Percentiles rank a stretch among this genome's conserved stretches.
These are phyloP conservation scores for Blastocystis sp. DNA, from an alignment of 352 stramenopile species.

Conservation along the genomic window DNA sequence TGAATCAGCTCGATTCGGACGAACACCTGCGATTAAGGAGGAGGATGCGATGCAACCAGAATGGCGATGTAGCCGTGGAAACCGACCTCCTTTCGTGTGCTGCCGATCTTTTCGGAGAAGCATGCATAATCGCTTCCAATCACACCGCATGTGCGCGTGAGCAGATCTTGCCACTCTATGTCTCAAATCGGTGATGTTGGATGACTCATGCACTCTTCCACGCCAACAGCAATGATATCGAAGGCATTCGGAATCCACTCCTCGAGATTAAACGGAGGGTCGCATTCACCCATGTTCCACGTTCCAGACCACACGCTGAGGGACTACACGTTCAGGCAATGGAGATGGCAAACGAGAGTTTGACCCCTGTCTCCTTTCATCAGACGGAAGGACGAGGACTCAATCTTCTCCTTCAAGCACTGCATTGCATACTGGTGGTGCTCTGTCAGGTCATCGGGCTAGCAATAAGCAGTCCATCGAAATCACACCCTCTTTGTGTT, in stretches of 20 bases:
- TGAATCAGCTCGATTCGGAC: conserved; percentile 67
- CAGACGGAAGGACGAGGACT: background rate
- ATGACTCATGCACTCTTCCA: conserved; percentile 68
- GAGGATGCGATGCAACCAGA: background rate
- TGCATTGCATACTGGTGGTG: conserved; percentile 7
- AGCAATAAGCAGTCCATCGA: background rate
- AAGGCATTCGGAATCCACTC: conserved; percentile 65
- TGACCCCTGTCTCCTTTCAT: conserved; percentile 26
- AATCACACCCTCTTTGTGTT: background rate
- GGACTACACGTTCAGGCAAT: background rate
- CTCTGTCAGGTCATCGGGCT: conserved; percentile 33
- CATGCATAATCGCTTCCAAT: conserved; percentile 57
- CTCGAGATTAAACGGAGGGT: conserved; percentile 65
- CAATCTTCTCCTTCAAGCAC: background rate
- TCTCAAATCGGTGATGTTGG: background rate
- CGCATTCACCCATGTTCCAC: conserved; percentile 69
- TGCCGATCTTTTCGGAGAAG: conserved; percentile 60
- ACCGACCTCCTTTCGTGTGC: conserved; percentile 66
- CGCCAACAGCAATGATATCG: conserved; percentile 59
- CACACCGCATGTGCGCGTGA: conserved; percentile 19
- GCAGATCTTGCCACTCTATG: conserved; percentile 27
- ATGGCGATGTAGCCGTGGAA: conserved; percentile 68
- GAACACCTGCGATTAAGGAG: conserved; percentile 33
- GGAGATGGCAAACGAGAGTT: background rate
- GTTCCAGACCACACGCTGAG: conserved; percentile 63